Evolutionary conservation across 2,329 filamentous ascomycete genomes (phyloP).

Genomic region (Alternaria alternata): DNA sequence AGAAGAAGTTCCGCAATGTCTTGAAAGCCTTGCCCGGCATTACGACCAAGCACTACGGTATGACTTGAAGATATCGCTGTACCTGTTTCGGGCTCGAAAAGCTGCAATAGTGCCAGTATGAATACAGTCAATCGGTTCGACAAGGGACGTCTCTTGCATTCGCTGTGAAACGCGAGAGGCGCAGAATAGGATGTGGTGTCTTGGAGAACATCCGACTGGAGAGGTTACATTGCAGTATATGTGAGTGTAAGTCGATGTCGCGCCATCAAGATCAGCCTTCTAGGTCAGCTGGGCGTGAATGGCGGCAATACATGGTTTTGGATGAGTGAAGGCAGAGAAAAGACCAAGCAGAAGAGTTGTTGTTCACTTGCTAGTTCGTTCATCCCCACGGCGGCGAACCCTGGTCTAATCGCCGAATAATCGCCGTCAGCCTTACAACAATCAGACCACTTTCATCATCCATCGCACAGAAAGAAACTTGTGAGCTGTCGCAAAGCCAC

Average conservation of each 20-base stretch:
- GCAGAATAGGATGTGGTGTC: too few species aligned
- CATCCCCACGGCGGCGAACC: not conserved
- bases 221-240: too few species aligned
- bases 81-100: not conserved
- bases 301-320: not conserved
- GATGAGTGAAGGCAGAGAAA: not conserved
- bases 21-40: too few species aligned
- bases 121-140: not conserved
- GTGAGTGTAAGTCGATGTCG: too few species aligned
- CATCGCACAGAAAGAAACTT: slow-evolving; percentile 29
- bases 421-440: slow-evolving; percentile 21
- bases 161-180: too few species aligned
- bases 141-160: not conserved
- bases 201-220: too few species aligned
- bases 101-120: not conserved
- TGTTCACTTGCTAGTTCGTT: not conserved
- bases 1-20: not conserved
- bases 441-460: slow-evolving; percentile 44
- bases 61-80: not conserved
- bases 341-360: not conserved
- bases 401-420: slow-evolving; percentile 15
- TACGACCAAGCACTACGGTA: not conserved
- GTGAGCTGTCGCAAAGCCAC: slow-evolving; percentile 17
- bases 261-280: not conserved
- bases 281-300: not conserved